Conservation (phyloP, 768 basidiomycete species). For the Rhizopogon rudus region DNA sequence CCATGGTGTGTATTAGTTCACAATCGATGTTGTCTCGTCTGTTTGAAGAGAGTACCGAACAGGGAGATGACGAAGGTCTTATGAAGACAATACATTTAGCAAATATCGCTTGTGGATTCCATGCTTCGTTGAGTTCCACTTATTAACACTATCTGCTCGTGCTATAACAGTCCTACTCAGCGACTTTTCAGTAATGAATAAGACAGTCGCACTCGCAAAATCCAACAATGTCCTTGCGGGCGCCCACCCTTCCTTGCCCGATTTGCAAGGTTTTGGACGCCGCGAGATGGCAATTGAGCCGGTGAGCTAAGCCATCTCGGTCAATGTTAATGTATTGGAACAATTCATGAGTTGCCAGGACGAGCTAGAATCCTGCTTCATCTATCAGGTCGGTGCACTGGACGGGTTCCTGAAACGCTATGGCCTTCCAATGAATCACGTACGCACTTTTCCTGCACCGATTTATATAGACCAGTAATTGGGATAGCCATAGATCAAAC, state of each 20-base stretch:
- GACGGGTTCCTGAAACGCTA: conserved; percentile 53
- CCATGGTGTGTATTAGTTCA: conserved; percentile 30
- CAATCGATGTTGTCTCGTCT: neutral
- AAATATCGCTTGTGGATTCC: conserved; percentile 66
- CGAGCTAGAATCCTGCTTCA: conserved; percentile 51
- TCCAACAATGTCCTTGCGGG: conserved; percentile 52
- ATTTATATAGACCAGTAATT: neutral
- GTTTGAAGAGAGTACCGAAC: neutral
- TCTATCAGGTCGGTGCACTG: conserved; percentile 67
- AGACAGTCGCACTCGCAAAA: conserved; percentile 56
- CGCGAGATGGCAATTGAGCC: conserved; percentile 60
- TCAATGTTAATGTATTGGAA: neutral
- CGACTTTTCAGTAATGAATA: conserved; percentile 62
- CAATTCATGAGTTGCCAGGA: conserved; percentile 29
- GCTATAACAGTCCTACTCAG: conserved; percentile 20
- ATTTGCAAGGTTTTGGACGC: conserved; percentile 61
- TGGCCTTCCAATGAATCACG: conserved; percentile 51
- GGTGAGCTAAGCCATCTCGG: conserved; percentile 26
- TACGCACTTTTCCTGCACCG: conserved; percentile 17
- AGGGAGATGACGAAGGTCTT: conserved; percentile 49
- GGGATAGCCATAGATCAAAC: conserved; percentile 40
- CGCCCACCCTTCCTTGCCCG: conserved; percentile 62
- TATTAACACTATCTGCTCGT: neutral
- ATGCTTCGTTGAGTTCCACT: conserved; percentile 43
- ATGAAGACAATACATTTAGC: conserved; percentile 56